Percentiles rank a stretch among this genome's conserved stretches.
Conservation (phyloP, 768 basidiomycete genomes). For the Phlegmacium glaucopus region DNA sequence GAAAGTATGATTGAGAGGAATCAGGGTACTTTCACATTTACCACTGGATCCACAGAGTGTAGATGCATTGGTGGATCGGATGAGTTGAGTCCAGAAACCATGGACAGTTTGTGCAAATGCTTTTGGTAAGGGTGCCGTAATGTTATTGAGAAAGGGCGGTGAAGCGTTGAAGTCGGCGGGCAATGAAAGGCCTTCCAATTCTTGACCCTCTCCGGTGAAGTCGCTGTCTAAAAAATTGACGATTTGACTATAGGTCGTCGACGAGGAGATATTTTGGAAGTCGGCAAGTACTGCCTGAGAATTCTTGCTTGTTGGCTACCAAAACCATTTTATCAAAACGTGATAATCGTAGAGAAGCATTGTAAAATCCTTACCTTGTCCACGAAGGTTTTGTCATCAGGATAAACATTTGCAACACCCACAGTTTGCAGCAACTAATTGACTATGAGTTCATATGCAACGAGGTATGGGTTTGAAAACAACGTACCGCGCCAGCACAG, state of each 20-base stretch:
- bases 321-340: background rate
- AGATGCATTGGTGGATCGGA: slow-evolving; percentile 69
- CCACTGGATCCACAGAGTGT: slow-evolving; percentile 56
- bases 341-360: background rate
- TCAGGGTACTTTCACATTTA: slow-evolving; percentile 77
- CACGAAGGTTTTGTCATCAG: slow-evolving; percentile 86
- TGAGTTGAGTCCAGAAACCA: slow-evolving; percentile 80
- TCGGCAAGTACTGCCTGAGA: slow-evolving; percentile 66
- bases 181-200: slow-evolving; percentile 63
- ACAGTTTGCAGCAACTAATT: slow-evolving; percentile 79
- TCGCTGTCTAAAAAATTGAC: slow-evolving; percentile 68
- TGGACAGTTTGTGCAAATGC: slow-evolving; percentile 81
- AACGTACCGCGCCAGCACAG: slow-evolving; percentile 67
- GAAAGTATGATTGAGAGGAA: slow-evolving; percentile 89
- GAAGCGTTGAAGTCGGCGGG: slow-evolving; percentile 55
- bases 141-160: slow-evolving; percentile 68
- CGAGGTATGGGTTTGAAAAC: slow-evolving; percentile 22
- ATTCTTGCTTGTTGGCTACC: slow-evolving; percentile 69
- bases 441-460: slow-evolving; percentile 11
- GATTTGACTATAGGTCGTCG: slow-evolving; percentile 60
- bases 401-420: slow-evolving; percentile 69
- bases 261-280: slow-evolving; percentile 50
- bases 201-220: slow-evolving; percentile 83
- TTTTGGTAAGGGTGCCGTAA: slow-evolving; percentile 64
- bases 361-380: slow-evolving; percentile 48